A percentile compares a stretch with the other conserved stretches of the same genome.
phyloP scores from a whole-genome alignment of 768 basidiomycete species.

The Suillus luteus region DNA sequence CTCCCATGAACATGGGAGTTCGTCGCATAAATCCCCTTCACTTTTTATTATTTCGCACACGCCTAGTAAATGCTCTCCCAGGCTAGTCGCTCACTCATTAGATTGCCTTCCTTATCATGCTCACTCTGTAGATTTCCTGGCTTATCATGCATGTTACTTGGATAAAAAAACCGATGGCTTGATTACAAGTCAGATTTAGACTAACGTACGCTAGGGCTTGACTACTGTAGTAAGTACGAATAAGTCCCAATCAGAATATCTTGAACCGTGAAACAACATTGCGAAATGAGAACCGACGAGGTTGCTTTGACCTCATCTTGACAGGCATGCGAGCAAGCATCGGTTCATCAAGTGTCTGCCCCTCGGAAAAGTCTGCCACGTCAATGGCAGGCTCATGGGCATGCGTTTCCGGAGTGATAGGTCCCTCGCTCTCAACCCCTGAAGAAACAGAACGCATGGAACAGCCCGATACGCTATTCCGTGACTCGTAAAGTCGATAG shows the following conservation, averaged over 20 bases:
- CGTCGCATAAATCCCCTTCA: constrained; percentile 10
- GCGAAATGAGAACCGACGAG: background rate
- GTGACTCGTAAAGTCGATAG: constrained; percentile 5
- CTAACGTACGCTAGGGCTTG: background rate
- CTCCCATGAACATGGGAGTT: constrained; percentile 26
- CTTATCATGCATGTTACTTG: background rate
- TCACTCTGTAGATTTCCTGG: background rate
- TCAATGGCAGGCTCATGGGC: constrained; percentile 44
- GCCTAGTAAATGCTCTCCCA: background rate
- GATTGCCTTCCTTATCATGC: background rate
- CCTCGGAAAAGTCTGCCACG: constrained; percentile 45
- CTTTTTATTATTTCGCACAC: constrained; percentile 15
- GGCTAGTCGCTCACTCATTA: background rate
- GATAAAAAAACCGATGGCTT: background rate
- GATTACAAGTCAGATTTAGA: constrained; percentile 2
- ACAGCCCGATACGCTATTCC: background rate
- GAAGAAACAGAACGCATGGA: constrained; percentile 11
- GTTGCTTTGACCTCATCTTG: background rate
- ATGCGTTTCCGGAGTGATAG: constrained; percentile 49
- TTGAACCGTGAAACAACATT: constrained; percentile 3
- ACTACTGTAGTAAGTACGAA: background rate
- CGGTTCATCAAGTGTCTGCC: constrained; percentile 23
- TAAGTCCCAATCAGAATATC: background rate
- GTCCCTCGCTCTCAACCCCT: constrained; percentile 40
- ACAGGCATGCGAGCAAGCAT: background rate